Conservation (phyloP, 495 filamentous ascomycete genomes). For the Hypoxylon lenormandii region DNA sequence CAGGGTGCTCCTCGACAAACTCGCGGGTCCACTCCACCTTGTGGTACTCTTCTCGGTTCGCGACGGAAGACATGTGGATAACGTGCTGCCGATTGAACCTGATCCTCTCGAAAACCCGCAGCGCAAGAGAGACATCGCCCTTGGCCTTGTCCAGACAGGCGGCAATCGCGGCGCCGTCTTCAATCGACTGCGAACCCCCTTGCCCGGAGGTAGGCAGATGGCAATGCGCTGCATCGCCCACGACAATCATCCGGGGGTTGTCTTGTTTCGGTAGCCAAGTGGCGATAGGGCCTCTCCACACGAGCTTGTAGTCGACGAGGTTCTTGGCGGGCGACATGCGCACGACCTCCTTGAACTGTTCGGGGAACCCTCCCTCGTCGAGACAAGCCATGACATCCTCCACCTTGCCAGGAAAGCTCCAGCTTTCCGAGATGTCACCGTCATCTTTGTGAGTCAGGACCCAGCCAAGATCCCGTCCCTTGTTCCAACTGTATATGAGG, state of each 20-base stretch:
- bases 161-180: slow-evolving; percentile 71
- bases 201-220: slow-evolving; percentile 72
- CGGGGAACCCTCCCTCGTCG: slow-evolving; percentile 67
- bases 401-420: slow-evolving; percentile 64
- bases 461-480: slow-evolving; percentile 69
- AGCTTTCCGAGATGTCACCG: slow-evolving; percentile 66
- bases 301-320: slow-evolving; percentile 71
- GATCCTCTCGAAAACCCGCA: slow-evolving; percentile 49
- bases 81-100: neutral
- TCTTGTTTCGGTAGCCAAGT: slow-evolving; percentile 69
- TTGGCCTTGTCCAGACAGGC: slow-evolving; percentile 58
- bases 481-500: slow-evolving; percentile 64
- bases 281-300: slow-evolving; percentile 70
- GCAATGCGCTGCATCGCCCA: slow-evolving; percentile 74
- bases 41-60: neutral
- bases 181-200: slow-evolving; percentile 72
- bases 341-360: slow-evolving; percentile 59
- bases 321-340: slow-evolving; percentile 62
- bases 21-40: neutral
- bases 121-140: slow-evolving; percentile 45
- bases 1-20: neutral
- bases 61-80: neutral
- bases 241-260: slow-evolving; percentile 62
- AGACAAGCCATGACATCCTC: slow-evolving; percentile 60
- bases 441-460: slow-evolving; percentile 70